Evolutionary conservation across 441 rosid genomes (phyloP), one percentile per base, ranked within the genome.

Genomic region (Populus hybrid): DNA sequence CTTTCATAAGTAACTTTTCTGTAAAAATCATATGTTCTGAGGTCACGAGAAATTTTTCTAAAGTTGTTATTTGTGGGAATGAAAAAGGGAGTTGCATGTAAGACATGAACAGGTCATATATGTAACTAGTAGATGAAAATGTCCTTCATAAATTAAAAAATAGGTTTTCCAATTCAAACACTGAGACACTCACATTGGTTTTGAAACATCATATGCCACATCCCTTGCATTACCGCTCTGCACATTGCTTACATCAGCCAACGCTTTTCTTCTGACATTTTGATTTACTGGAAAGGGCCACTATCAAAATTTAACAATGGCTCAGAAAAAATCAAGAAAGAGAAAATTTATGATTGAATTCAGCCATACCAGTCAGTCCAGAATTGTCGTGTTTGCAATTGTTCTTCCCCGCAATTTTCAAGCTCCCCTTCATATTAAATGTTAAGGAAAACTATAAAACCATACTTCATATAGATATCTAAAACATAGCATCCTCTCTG

Each of bases 171-270:
- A 74, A 18, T 6, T 14, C 24, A 73, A 35, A 28, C 29, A 28
- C n/a, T n/a, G 29, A 28, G 29, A 69, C 33, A 82, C 92, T 89
- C 86, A 94, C 98, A 56, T 82, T 63, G 84, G 82, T 81, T 84
- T 91, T 77, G 89, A 88, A 72, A 88, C 93, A 89, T 86, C 83
- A 56, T 74, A 83, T 45, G 77, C 80, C 77, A 64, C 82, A 78
- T 69, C 83, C 76, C 82, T 74, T 14, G 81, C 36, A 74, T 69
- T 35, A 21, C 79, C 79, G 42, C 81, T 82, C 65, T 77, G 84
- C 45, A 78, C 81, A 80, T 94, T 94, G 84, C 95, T 90, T 70
- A 94, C 87, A 87, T 92, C 98, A 73, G 87, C 86, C 88, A 94
- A 78, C 29, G 94, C 89, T 82, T 88, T 93, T 86, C 98, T 90